Percentiles rank a stretch among this genome's conserved stretches.
phyloP scores from a whole-genome alignment of 208 protist genomes.

The Crithidia bombi region DNA sequence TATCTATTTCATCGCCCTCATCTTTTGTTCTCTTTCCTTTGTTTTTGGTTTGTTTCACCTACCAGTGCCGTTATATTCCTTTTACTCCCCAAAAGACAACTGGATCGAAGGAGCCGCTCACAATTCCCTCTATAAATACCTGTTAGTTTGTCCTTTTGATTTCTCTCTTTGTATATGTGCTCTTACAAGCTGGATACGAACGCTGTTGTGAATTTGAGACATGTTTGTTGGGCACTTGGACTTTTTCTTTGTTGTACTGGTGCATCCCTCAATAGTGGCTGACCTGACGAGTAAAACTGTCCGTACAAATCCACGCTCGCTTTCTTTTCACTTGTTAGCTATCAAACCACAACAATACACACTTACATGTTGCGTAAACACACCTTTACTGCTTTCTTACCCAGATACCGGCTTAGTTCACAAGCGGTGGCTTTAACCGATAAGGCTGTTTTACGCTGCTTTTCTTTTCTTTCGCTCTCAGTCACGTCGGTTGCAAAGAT shows the following conservation, averaged over 20 bases:
- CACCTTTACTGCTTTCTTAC: constrained; percentile 7
- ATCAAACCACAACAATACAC: constrained; percentile 12
- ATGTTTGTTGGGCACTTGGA: background rate
- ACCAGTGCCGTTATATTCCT: constrained; percentile 24
- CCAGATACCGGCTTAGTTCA: background rate
- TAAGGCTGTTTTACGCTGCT: background rate
- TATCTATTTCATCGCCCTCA: constrained; percentile 9
- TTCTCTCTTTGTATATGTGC: background rate
- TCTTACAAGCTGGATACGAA: background rate
- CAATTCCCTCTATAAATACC: constrained; percentile 17
- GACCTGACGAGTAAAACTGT: background rate
- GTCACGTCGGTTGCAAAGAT: background rate
- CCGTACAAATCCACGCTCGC: background rate
- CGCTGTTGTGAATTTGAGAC: background rate
- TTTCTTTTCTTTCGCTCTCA: background rate
- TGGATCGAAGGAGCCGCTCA: constrained; percentile 16
- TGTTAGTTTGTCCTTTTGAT: background rate
- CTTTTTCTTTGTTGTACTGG: background rate
- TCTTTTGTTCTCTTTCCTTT: constrained; percentile 1
- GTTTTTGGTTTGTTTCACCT: constrained; percentile 12
- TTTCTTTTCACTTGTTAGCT: constrained; percentile 5
- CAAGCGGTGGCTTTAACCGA: constrained; percentile 14
- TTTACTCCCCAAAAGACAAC: constrained; percentile 17
- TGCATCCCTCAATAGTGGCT: background rate
- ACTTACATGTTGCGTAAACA: constrained; percentile 8